These are phyloP conservation scores for Penicillium sp. DNA, from an alignment of 2,329 filamentous ascomycete species.

Conservation along the genomic window DNA sequence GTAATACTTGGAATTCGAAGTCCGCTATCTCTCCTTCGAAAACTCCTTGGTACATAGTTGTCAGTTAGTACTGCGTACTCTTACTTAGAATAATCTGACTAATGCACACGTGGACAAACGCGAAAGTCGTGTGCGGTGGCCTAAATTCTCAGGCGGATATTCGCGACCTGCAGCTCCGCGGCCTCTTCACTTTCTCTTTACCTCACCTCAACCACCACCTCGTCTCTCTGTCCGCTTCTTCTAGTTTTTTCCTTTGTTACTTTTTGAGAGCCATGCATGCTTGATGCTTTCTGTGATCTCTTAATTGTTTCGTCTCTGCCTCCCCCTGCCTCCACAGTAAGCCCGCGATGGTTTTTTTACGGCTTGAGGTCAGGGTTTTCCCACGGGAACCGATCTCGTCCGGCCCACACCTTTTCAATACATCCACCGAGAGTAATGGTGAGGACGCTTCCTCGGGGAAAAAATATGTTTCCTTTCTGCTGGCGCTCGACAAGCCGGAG, in stretches of 20 bases:
- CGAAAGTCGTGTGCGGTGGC: constrained; percentile 20
- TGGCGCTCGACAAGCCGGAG: constrained; percentile 31
- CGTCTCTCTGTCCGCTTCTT: not conserved
- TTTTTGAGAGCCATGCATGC: not conserved
- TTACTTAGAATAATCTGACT: too few species aligned
- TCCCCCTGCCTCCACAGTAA: not conserved
- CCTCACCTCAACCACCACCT: not conserved
- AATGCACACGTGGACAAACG: too few species aligned
- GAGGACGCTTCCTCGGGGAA: constrained; percentile 11
- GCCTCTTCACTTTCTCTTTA: not conserved
- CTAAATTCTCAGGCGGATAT: constrained; percentile 4
- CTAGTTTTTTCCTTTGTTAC: not conserved
- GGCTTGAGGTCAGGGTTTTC: constrained; percentile 34
- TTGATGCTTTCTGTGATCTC: not conserved
- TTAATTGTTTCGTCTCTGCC: not conserved
- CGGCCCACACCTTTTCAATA: constrained; percentile 13
- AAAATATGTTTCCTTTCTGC: constrained; percentile 26
- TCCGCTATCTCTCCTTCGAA: too few species aligned
- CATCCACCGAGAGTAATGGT: constrained; percentile 14
- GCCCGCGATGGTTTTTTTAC: constrained; percentile 33
- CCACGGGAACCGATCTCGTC: constrained; percentile 23
- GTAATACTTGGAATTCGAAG: not conserved
- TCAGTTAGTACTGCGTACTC: too few species aligned
- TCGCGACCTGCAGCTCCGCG: not conserved
- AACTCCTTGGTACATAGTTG: too few species aligned